Conservation (phyloP, 768 basidiomycete genomes). For the Lactarius pseudohatsudake region DNA sequence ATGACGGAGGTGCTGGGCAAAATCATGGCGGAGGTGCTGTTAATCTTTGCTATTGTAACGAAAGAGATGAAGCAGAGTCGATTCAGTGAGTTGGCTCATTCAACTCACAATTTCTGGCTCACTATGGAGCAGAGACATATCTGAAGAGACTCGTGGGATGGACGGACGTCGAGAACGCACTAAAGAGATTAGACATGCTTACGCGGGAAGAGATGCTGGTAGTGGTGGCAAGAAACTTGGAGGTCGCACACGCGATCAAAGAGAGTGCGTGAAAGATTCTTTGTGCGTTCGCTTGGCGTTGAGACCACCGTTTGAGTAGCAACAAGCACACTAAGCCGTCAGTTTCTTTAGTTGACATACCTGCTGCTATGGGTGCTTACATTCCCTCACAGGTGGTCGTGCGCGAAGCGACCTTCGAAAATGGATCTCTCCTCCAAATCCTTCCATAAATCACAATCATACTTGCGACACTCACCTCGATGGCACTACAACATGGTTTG, state of each 20-base stretch:
- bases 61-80: constrained; percentile 4
- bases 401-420: background rate
- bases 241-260: no score
- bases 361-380: no score
- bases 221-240: no score
- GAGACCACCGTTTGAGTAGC: no score
- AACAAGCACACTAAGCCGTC: background rate
- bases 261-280: no score
- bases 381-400: background rate
- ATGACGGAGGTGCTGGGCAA: constrained; percentile 4
- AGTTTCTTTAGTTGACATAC: background rate
- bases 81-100: background rate
- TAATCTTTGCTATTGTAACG: background rate
- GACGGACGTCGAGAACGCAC: background rate
- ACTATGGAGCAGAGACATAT: background rate
- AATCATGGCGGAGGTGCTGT: constrained; percentile 1
- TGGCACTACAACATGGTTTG: constrained; percentile 10
- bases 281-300: no score
- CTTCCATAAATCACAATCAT: constrained; percentile 13
- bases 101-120: no score
- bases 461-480: background rate
- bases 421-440: constrained; percentile 15
- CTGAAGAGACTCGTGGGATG: constrained; percentile 1
- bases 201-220: no score
- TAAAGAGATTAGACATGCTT: no score